A percentile compares a stretch with the other conserved stretches of the same genome.
phyloP scores from a whole-genome alignment of 2,329 filamentous ascomycete species.

The Fusarium sp. region DNA sequence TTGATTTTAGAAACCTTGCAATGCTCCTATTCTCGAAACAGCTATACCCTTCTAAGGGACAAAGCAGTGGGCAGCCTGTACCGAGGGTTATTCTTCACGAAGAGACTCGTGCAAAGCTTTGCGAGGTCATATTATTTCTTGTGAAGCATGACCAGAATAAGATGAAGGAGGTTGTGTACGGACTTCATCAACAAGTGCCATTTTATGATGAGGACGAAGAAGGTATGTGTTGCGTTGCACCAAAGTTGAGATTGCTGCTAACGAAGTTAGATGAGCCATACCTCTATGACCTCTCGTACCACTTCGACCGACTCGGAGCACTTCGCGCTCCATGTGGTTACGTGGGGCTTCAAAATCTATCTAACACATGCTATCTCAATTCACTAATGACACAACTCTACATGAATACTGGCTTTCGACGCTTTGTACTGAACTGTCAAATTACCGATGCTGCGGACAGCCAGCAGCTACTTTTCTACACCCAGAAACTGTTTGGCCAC shows the following conservation, averaged over 20 bases:
- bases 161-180: constrained; percentile 64
- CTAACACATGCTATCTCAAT: constrained; percentile 97
- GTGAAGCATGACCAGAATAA: constrained; percentile 65
- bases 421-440: constrained; percentile 80
- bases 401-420: constrained; percentile 91
- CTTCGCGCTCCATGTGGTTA: constrained; percentile 85
- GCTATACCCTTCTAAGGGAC: constrained; percentile 71
- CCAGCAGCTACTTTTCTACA: constrained; percentile 80
- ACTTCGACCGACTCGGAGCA: constrained; percentile 74
- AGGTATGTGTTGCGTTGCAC: constrained; percentile 50
- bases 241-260: constrained; percentile 26
- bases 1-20: constrained; percentile 46
- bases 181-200: constrained; percentile 53
- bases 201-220: constrained; percentile 55
- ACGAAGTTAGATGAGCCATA: constrained; percentile 61
- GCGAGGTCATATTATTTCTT: constrained; percentile 70
- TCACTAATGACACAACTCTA: constrained; percentile 94
- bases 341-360: constrained; percentile 90
- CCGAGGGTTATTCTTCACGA: constrained; percentile 64
- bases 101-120: constrained; percentile 70
- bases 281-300: constrained; percentile 70
- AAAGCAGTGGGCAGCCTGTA: constrained; percentile 49
- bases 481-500: constrained; percentile 83
- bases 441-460: constrained; percentile 67
- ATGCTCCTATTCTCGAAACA: constrained; percentile 71